phyloP scores from a whole-genome alignment of 495 filamentous ascomycete genomes.

The Bombardia bombarda region DNA sequence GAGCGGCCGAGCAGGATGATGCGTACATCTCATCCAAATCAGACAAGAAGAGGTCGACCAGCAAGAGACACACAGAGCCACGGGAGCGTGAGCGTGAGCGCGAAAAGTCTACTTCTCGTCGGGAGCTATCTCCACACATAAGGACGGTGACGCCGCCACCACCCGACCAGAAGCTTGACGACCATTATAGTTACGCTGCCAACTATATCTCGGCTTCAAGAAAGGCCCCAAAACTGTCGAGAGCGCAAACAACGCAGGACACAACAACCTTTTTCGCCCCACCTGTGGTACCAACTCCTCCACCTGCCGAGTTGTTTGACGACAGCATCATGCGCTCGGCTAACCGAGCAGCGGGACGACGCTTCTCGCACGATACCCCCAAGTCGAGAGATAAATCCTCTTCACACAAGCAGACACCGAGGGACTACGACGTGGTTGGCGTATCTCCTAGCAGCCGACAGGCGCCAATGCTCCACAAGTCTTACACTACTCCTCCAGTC shows the following conservation, averaged over 20 bases:
- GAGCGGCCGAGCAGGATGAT: constrained; percentile 25
- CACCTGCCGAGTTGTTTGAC: constrained; percentile 21
- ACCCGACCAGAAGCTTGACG: constrained; percentile 3
- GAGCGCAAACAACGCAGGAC: constrained; percentile 21
- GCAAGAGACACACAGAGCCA: constrained; percentile 26
- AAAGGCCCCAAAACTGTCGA: constrained; percentile 9
- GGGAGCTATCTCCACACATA: constrained; percentile 11
- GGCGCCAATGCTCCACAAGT: constrained; percentile 23
- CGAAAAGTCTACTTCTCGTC: constrained; percentile 22
- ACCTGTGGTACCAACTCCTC: constrained; percentile 27
- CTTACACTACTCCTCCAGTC: constrained; percentile 12
- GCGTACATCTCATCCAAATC: constrained; percentile 15
- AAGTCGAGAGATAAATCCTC: constrained; percentile 28
- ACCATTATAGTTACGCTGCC: constrained; percentile 10
- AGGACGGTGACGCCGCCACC: background rate
- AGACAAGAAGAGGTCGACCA: constrained; percentile 36
- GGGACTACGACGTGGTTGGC: constrained; percentile 22
- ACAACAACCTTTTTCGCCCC: constrained; percentile 10
- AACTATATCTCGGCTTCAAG: constrained; percentile 15
- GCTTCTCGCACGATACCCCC: constrained; percentile 33
- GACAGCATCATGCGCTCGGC: constrained; percentile 18
- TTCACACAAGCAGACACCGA: constrained; percentile 11
- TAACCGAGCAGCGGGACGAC: constrained; percentile 24
- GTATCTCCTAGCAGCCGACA: constrained; percentile 14
- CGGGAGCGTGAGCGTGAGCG: constrained; percentile 18